phyloP scores from a whole-genome alignment of 2,329 filamentous ascomycete genomes.

The Cadophora sp. region DNA sequence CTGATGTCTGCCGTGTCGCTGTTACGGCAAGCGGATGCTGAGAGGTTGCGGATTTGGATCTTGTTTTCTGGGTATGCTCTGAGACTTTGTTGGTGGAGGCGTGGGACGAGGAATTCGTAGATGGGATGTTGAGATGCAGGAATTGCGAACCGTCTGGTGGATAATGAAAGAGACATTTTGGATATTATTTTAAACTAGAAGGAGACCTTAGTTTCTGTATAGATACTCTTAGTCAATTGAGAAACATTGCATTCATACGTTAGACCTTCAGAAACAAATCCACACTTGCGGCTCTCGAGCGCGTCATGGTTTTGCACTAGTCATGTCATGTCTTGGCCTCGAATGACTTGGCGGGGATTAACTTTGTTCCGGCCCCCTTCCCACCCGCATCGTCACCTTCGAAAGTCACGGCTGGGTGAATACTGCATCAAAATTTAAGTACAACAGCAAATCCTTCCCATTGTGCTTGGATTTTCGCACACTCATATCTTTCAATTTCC shows the following conservation, averaged over 20 bases:
- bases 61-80: background rate
- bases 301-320: background rate
- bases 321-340: background rate
- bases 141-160: conserved; percentile 25
- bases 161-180: conserved; percentile 29
- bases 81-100: conserved; percentile 37
- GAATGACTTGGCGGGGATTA: background rate
- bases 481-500: background rate
- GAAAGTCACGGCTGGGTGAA: background rate
- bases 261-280: background rate
- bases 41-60: conserved; percentile 32
- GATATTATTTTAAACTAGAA: background rate
- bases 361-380: conserved; percentile 4
- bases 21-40: conserved; percentile 27
- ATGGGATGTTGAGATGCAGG: conserved; percentile 36
- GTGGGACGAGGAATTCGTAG: conserved; percentile 49
- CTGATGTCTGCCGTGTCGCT: conserved; percentile 8
- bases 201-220: background rate
- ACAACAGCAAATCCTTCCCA: conserved; percentile 14
- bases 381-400: conserved; percentile 3
- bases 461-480: conserved; percentile 7
- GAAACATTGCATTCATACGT: background rate
- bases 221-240: background rate
- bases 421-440: background rate
- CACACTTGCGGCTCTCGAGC: background rate